These are phyloP conservation scores for Cyberlindnera euphorbiae DNA, from an alignment of 805 yeast species.

Conservation along the genomic window DNA sequence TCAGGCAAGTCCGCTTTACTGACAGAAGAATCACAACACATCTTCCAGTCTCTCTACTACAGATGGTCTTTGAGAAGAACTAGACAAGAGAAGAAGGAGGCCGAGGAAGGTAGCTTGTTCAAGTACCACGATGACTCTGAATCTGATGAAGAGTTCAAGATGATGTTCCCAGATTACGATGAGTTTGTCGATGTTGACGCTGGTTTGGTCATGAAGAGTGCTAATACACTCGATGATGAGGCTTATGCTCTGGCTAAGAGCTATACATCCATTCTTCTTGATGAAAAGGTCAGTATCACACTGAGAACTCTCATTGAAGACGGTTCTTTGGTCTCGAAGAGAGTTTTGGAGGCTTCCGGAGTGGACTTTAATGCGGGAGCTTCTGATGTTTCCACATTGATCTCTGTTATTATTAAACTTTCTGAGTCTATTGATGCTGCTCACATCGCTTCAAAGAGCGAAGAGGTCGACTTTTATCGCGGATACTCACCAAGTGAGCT, in stretches of 20 bases:
- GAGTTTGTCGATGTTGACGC: constrained; percentile 44
- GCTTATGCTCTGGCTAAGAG: constrained; percentile 44
- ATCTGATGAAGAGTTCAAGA: constrained; percentile 72
- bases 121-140: constrained; percentile 62
- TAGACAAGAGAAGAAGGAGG: constrained; percentile 58
- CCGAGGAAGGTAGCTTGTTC: constrained; percentile 58
- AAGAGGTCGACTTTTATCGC: constrained; percentile 56
- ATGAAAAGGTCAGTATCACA: constrained; percentile 6
- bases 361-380: constrained; percentile 20
- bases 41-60: constrained; percentile 61
- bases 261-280: constrained; percentile 41
- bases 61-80: constrained; percentile 77
- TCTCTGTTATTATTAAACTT: constrained; percentile 33
- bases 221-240: constrained; percentile 37
- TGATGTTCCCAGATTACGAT: constrained; percentile 86
- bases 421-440: constrained; percentile 30
- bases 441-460: constrained; percentile 22
- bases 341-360: constrained; percentile 24
- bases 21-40: constrained; percentile 33
- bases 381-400: constrained; percentile 28
- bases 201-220: constrained; percentile 19
- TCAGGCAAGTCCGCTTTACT: constrained; percentile 16
- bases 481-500: constrained; percentile 60
- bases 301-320: constrained; percentile 32
- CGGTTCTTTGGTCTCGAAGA: constrained; percentile 35